A percentile compares a stretch with the other conserved stretches of the same genome.
phyloP scores from a whole-genome alignment of 2,329 filamentous ascomycete genomes.

The Teratosphaeria destructans region DNA sequence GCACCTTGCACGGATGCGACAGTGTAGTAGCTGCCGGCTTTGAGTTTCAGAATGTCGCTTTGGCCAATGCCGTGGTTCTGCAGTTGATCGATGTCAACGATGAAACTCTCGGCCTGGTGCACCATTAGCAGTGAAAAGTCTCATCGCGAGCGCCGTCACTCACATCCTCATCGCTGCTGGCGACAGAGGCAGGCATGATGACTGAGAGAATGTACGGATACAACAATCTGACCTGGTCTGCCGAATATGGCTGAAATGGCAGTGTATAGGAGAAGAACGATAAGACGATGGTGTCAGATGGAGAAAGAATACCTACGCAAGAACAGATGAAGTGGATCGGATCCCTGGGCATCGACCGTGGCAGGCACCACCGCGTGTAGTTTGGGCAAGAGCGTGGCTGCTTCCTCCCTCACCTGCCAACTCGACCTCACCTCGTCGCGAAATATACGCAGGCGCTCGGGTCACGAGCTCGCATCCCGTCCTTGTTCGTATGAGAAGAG shows the following conservation, averaged over 20 bases:
- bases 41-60: conserved; percentile 56
- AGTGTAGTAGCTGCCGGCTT: conserved; percentile 52
- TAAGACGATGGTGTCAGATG: too few species aligned
- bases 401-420: background rate
- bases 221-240: background rate
- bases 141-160: conserved; percentile 22
- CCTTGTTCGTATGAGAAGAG: background rate
- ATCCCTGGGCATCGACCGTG: background rate
- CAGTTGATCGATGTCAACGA: conserved; percentile 56
- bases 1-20: conserved; percentile 51
- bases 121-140: background rate
- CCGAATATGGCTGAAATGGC: background rate
- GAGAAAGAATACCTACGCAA: background rate
- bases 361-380: background rate
- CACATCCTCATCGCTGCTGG: conserved; percentile 44
- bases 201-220: background rate
- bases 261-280: background rate
- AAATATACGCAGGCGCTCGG: background rate
- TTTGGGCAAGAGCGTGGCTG: background rate
- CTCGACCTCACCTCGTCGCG: background rate
- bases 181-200: conserved; percentile 42
- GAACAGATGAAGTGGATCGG: background rate
- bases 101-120: conserved; percentile 38
- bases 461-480: background rate
- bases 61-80: conserved; percentile 57